These are phyloP conservation scores for Microascus cirrosus DNA, from an alignment of 2,329 filamentous ascomycete genomes.

Conservation along the genomic window DNA sequence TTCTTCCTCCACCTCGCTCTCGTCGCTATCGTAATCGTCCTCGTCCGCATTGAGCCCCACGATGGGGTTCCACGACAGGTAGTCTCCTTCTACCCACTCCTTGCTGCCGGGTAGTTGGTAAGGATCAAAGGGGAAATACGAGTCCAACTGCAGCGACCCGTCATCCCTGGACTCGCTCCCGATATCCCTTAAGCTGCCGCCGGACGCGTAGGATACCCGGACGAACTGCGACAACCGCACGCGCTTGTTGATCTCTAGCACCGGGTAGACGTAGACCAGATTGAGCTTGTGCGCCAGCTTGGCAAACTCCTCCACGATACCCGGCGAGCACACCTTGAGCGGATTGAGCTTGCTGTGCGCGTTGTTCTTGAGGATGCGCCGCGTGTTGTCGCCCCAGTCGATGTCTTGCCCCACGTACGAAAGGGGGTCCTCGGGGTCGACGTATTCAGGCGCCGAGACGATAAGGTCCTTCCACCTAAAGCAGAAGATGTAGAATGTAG, in stretches of 20 bases:
- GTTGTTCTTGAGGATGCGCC: constrained; percentile 62
- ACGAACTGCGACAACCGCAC: constrained; percentile 66
- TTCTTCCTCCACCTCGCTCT: constrained; percentile 37
- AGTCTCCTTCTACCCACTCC: constrained; percentile 77
- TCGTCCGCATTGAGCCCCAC: constrained; percentile 54
- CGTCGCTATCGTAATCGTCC: constrained; percentile 38
- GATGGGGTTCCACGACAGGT: constrained; percentile 68
- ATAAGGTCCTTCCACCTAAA: constrained; percentile 94
- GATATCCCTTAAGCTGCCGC: constrained; percentile 39
- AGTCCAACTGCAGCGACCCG: constrained; percentile 74
- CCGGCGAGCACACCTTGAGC: constrained; percentile 83
- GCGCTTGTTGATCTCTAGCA: constrained; percentile 87
- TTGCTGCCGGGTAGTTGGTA: constrained; percentile 84
- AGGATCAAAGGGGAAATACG: constrained; percentile 95
- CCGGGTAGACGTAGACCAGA: constrained; percentile 80
- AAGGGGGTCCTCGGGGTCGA: constrained; percentile 50
- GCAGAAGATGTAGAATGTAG: constrained; percentile 88
- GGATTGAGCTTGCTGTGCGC: constrained; percentile 88
- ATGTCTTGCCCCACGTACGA: constrained; percentile 61
- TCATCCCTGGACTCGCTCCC: constrained; percentile 38
- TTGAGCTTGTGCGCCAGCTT: constrained; percentile 75
- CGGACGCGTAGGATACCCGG: constrained; percentile 41
- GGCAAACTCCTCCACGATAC: constrained; percentile 86
- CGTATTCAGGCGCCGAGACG: constrained; percentile 44
- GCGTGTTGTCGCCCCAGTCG: constrained; percentile 64